Evolutionary conservation across 495 filamentous ascomycete genomes (phyloP), one percentile per base, ranked within the genome.

Genomic region (Articulospora tetracladia): DNA sequence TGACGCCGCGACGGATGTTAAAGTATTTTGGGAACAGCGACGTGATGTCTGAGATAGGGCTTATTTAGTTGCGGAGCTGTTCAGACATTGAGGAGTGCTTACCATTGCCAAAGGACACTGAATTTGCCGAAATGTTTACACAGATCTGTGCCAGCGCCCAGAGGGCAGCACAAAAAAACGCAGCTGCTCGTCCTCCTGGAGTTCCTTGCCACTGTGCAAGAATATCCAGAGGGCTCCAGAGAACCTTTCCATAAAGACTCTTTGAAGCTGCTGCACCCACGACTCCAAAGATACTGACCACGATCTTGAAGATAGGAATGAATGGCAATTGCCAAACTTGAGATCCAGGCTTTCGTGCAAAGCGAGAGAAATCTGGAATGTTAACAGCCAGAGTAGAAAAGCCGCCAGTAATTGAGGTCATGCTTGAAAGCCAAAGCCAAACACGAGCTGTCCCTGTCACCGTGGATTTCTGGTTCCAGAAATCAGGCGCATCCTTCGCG

Each of bases 311-410:
- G 20, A 50, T 50, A 10, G 47, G 47, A 27, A 50, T 50, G 47
- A 50, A 50, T 8, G 47, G 47, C 47, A 50, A 25, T 25, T 50
- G 47, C 47, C 47, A 50, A 3, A 24, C 20, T 26, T 50, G 47
- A 50, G 47, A 50, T 24, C 47, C 47, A 8, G 47, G 25, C 25
- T 50, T 50, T 50, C 47, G 24, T n/a, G 47, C 47, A 26, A 50
- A 50, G 11, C 47, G 47, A 50, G 47, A 50, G 69, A 85, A 85
- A 66, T 86, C 83, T 15, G 78, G 77, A 48, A 79, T 79, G 61
- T 79, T 78, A 19, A 73, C 67, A 6, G 67, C 68, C 23, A 72
- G 60, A 24, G 69, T 72, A 7, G 66, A 66, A 69, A 72, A 76
- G 7, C 66, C 69, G 13, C 75, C 75, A 0, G 72, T 73, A 0